Base-by-base conservation (phyloP, 176 grass and related monocot genomes). In the Pontederia paniculata region DNA sequence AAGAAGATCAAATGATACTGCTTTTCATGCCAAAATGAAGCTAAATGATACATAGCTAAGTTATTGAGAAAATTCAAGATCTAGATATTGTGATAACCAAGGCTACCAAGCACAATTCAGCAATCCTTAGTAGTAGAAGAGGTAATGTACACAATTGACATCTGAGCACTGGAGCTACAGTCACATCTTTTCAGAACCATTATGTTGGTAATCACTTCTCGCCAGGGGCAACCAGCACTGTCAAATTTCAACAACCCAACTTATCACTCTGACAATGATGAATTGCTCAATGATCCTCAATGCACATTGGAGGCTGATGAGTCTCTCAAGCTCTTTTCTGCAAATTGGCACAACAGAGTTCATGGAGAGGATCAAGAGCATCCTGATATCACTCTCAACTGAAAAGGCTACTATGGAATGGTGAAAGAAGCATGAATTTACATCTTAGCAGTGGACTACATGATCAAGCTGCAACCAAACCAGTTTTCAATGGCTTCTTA, bases 231-330 rank as follows among this genome's bases (percentile, higher is more conserved):
- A 37, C 21, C 17, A 25, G 52, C 18, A 1, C 19, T 61, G 23
- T 42, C 23, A 67, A 67, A 14, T 54, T 25, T 41, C 49, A 25
- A 23, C 11, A 37, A 12, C 44, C 14, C 16, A 28, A 8, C 14
- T 68, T 25, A 13, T 60, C 14, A 6, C 21, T 50, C 13, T 28
- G 10, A 76, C 13, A 12, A 49, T 20, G 44, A 14, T 7, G 9
- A n/a, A 9, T 17, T 66, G 17, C 58, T 53, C 4, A 62, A 60
- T n/a, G 10, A 14, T 0, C 74, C 63, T 1, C 50, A 57, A 49
- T 66, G 79, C 68, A 79, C 69, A 44, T 60, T 76, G 56, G 76
- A 76, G 76, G 79, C 72, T 25, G 79, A 88, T 62, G 72, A 73
- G 37, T 22, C 83, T 57, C 72, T 88, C 54, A 79, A 54, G 58